These are phyloP conservation scores for Neurospora sp. DNA, from an alignment of 2,329 filamentous ascomycete species.

Conservation along the genomic window DNA sequence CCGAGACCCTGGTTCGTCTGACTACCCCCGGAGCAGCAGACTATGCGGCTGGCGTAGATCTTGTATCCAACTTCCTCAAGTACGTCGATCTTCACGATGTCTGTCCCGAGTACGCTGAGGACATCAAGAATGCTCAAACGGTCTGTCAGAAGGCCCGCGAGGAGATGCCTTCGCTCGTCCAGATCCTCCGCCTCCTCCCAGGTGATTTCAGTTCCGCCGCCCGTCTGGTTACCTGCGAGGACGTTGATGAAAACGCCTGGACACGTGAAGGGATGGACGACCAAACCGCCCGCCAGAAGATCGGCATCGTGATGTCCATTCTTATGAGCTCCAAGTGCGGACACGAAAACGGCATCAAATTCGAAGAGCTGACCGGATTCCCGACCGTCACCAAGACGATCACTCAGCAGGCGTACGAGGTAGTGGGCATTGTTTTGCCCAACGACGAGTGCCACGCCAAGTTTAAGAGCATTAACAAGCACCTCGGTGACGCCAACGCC, in stretches of 20 bases:
- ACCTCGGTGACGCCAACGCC: conserved; percentile 7
- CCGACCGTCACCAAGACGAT: conserved; percentile 28
- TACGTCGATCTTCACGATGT: conserved; percentile 80
- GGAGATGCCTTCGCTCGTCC: conserved; percentile 54
- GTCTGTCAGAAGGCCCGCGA: conserved; percentile 57
- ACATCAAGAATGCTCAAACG: conserved; percentile 55
- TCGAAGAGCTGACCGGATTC: conserved; percentile 20
- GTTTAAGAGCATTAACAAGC: conserved; percentile 33
- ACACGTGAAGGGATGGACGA: conserved; percentile 26
- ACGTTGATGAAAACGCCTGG: conserved; percentile 18
- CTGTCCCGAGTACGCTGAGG: conserved; percentile 65
- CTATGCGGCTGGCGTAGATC: conserved; percentile 51
- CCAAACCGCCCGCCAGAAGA: conserved; percentile 31
- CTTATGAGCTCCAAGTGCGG: conserved; percentile 21
- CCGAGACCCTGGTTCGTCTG: conserved; percentile 44
- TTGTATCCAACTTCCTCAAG: conserved; percentile 79
- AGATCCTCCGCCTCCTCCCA: conserved; percentile 48
- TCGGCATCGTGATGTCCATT: conserved; percentile 35
- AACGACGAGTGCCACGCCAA: conserved; percentile 29
- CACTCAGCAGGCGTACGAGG: conserved; percentile 50
- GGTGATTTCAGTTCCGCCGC: conserved; percentile 75
- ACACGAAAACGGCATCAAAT: conserved; percentile 19
- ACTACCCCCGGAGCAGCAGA: conserved; percentile 44
- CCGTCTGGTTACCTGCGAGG: conserved; percentile 51
- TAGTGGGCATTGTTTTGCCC: conserved; percentile 42